Conservation (phyloP, 306 rosid species). For the Comarum palustre region DNA sequence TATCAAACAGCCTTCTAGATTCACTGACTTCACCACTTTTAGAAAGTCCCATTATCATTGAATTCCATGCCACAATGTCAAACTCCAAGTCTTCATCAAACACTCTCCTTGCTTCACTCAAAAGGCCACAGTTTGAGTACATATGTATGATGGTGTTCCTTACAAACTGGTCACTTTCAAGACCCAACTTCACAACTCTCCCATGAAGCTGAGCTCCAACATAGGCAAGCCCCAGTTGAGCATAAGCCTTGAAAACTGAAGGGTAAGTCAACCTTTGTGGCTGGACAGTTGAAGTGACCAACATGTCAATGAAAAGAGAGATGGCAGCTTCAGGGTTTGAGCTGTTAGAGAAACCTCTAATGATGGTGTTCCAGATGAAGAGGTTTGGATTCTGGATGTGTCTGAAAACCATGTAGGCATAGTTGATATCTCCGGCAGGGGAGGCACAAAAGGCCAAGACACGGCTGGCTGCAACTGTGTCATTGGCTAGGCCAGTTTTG, state of each 20-base stretch:
- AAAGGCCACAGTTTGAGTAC: constrained; percentile 65
- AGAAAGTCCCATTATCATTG: constrained; percentile 71
- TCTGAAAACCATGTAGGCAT: constrained; percentile 57
- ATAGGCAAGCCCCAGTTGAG: constrained; percentile 53
- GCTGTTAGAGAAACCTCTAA: constrained; percentile 74
- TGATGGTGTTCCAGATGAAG: constrained; percentile 75
- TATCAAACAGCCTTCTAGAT: constrained; percentile 59
- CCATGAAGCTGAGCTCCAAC: constrained; percentile 88
- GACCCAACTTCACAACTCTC: constrained; percentile 58
- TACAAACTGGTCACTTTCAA: constrained; percentile 50
- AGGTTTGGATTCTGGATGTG: constrained; percentile 50
- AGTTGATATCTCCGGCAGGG: constrained; percentile 58
- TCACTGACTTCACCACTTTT: constrained; percentile 70
- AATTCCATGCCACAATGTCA: constrained; percentile 71
- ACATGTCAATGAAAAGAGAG: constrained; percentile 70
- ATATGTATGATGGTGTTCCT: constrained; percentile 57
- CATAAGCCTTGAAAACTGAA: constrained; percentile 79
- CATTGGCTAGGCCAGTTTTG: constrained; percentile 60
- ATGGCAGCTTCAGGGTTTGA: constrained; percentile 54
- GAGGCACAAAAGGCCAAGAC: constrained; percentile 65
- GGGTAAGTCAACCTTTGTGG: constrained; percentile 72
- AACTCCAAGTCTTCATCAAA: constrained; percentile 48
- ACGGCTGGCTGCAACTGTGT: constrained; percentile 55
- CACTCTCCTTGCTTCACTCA: constrained; percentile 53
- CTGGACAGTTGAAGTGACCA: constrained; percentile 42